Evolutionary conservation across 495 filamentous ascomycete genomes (phyloP).

Genomic region (Annulohypoxylon nitens): DNA sequence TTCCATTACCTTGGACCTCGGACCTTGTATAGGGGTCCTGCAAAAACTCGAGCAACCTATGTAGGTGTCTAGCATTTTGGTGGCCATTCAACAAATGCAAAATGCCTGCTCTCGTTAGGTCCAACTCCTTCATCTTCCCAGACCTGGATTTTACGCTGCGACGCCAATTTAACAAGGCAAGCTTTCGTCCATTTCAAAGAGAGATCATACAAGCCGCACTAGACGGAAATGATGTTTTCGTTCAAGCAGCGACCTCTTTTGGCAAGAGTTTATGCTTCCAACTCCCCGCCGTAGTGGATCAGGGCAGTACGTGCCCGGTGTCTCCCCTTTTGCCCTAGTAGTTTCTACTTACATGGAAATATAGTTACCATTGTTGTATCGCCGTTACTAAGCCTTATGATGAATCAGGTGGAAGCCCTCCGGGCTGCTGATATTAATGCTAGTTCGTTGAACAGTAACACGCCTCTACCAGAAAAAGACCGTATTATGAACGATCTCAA

Average conservation of each 20-base stretch:
- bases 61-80: neutral
- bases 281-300: constrained; percentile 86
- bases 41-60: neutral
- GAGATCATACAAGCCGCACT: constrained; percentile 88
- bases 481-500: constrained; percentile 82
- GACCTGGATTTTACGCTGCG: constrained; percentile 90
- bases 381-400: constrained; percentile 92
- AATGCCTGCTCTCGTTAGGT: constrained; percentile 59
- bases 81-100: constrained; percentile 13
- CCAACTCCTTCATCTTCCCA: constrained; percentile 58
- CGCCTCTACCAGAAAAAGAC: constrained; percentile 70
- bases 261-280: constrained; percentile 97
- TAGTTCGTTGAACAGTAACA: constrained; percentile 88
- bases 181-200: constrained; percentile 80
- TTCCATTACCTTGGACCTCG: neutral
- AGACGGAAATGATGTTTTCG: constrained; percentile 89
- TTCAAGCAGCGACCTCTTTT: constrained; percentile 96
- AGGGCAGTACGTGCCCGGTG: constrained; percentile 72
- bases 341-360: constrained; percentile 9
- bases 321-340: neutral
- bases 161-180: constrained; percentile 80
- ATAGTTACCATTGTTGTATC: constrained; percentile 91
- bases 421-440: constrained; percentile 80
- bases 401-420: constrained; percentile 90
- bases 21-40: neutral